Evolutionary conservation across 768 basidiomycete species (phyloP).

Genomic region (Pholiota microspora): DNA sequence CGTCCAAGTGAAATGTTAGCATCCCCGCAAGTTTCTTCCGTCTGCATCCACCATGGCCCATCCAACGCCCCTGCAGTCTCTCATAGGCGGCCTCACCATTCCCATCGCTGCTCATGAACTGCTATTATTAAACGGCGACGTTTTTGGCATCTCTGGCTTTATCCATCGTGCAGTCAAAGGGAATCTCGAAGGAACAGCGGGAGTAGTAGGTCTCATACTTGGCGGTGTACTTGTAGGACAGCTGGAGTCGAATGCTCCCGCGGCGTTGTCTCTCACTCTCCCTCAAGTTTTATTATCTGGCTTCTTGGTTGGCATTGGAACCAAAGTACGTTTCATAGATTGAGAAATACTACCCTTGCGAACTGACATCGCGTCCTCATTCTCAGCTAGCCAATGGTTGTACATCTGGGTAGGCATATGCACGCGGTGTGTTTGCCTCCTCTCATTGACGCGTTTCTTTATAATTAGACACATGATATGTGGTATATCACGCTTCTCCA

Average conservation of each 20-base stretch:
- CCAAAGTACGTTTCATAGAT: conserved; percentile 38
- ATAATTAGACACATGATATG: conserved; percentile 58
- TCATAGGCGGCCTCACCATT: conserved; percentile 54
- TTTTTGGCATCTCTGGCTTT: conserved; percentile 64
- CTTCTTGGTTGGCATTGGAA: conserved; percentile 55
- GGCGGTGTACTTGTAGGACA: conserved; percentile 44
- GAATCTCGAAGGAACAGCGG: conserved; percentile 37
- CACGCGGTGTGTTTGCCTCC: not conserved
- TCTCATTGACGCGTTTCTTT: not conserved
- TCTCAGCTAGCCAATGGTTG: conserved; percentile 57
- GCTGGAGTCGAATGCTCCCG: conserved; percentile 36
- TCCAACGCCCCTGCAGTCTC: conserved; percentile 48
- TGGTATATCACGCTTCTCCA: conserved; percentile 55
- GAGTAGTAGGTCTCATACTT: conserved; percentile 44
- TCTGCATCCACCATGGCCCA: conserved; percentile 28
- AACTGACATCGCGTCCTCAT: too few species aligned
- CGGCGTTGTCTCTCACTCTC: conserved; percentile 22
- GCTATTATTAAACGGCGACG: conserved; percentile 50
- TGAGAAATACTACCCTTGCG: not conserved
- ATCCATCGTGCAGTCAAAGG: conserved; percentile 50
- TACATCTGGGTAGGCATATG: conserved; percentile 52
- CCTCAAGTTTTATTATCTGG: conserved; percentile 42
- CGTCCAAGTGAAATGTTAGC: not conserved
- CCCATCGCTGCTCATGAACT: conserved; percentile 51
- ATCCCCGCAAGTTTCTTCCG: conserved; percentile 3